phyloP scores from a whole-genome alignment of 306 rosid species.

The Gillenia trifoliata region DNA sequence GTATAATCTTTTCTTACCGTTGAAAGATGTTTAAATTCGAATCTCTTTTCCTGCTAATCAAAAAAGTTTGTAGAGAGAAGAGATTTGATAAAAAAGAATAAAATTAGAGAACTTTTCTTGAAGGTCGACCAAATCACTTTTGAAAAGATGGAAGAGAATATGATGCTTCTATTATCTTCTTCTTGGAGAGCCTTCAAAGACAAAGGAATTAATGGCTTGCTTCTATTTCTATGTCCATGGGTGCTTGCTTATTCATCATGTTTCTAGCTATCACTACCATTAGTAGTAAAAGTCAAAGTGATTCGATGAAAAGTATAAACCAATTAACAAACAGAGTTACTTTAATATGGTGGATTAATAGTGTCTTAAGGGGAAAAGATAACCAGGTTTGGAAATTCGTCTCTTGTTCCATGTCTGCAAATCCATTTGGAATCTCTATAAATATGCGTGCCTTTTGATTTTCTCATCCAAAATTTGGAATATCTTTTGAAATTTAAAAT shows the following conservation, averaged over 20 bases:
- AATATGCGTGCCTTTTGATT: neutral
- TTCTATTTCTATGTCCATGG: neutral
- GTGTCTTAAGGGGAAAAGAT: neutral
- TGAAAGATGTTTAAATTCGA: neutral
- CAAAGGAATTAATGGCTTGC: neutral
- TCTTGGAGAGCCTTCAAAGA: neutral
- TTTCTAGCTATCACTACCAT: neutral
- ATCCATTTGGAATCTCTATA: neutral
- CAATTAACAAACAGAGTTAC: no score
- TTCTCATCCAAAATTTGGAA: no score
- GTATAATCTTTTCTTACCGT: neutral
- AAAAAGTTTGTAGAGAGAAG: neutral
- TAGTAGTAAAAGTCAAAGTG: neutral
- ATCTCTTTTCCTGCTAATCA: neutral
- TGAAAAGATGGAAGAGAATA: neutral
- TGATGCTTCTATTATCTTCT: neutral
- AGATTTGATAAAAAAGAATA: neutral
- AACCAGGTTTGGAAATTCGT: neutral
- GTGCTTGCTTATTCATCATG: constrained; percentile 1
- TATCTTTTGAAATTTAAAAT: neutral
- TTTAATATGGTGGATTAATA: neutral
- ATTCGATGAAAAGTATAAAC: no score
- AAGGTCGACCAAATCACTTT: neutral
- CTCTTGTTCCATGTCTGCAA: neutral
- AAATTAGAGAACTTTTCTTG: neutral